phyloP scores from a whole-genome alignment of 805 yeast genomes.

The Hermanozyma aechmeae region DNA sequence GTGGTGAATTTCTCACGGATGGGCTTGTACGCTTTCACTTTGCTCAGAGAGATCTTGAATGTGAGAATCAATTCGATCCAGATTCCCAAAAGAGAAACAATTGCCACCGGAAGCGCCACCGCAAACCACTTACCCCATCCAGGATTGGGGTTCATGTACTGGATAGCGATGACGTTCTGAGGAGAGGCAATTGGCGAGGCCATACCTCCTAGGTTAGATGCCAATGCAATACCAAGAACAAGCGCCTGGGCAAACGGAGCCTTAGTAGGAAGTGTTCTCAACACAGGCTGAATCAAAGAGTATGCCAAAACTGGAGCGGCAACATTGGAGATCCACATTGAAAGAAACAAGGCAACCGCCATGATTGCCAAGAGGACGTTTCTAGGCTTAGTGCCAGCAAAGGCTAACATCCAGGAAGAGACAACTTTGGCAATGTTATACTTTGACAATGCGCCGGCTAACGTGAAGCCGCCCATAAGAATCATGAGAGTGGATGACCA shows the following conservation, averaged over 20 bases:
- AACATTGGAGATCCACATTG: slow-evolving; percentile 95
- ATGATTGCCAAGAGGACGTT: slow-evolving; percentile 69
- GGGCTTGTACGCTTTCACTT: slow-evolving; percentile 53
- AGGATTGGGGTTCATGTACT: slow-evolving; percentile 69
- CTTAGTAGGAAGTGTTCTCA: slow-evolving; percentile 73
- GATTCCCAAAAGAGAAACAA: slow-evolving; percentile 50
- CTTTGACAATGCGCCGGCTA: slow-evolving; percentile 91
- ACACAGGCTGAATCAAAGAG: slow-evolving; percentile 83
- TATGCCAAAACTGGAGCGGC: slow-evolving; percentile 94
- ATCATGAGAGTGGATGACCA: slow-evolving; percentile 93
- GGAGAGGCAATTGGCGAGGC: slow-evolving; percentile 97
- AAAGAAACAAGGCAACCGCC: slow-evolving; percentile 76
- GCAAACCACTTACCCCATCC: slow-evolving; percentile 94
- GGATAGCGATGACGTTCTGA: slow-evolving; percentile 86
- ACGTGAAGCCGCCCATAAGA: slow-evolving; percentile 84
- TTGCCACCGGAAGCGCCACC: slow-evolving; percentile 73
- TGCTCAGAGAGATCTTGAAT: slow-evolving; percentile 42
- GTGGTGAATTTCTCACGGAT: slow-evolving; percentile 58
- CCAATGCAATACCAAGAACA: slow-evolving; percentile 84
- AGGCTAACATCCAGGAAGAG: slow-evolving; percentile 71
- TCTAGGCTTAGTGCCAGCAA: slow-evolving; percentile 82
- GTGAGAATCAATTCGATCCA: slow-evolving; percentile 68
- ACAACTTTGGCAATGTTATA: slow-evolving; percentile 80
- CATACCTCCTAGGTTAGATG: slow-evolving; percentile 94
- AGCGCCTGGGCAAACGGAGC: slow-evolving; percentile 75